Percentiles rank a stretch among this genome's conserved stretches.
Evolutionary conservation across 176 grass and related monocot species (phyloP).

Genomic region (Phoenix roebelenii): DNA sequence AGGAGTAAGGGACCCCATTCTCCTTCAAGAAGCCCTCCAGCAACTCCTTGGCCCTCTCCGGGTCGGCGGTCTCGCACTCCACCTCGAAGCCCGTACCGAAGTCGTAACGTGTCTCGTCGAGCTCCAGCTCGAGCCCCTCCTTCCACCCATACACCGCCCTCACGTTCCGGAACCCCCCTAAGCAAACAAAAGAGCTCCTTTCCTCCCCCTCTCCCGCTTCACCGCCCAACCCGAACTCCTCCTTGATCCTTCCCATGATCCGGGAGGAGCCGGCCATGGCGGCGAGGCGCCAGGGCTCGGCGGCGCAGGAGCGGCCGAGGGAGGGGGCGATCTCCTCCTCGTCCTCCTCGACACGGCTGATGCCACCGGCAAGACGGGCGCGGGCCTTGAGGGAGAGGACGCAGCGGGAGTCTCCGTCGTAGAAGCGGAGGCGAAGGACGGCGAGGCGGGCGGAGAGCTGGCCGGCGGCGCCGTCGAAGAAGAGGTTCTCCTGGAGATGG

Average conservation of each 20-base stretch:
- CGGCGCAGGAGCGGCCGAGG: conserved; percentile 55
- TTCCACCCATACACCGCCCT: conserved; percentile 55
- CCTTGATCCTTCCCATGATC: conserved; percentile 52
- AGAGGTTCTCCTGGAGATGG: conserved; percentile 63
- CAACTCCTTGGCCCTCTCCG: conserved; percentile 44
- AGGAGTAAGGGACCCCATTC: conserved; percentile 48
- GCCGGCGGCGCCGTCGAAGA: conserved; percentile 64
- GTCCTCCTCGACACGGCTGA: conserved; percentile 78
- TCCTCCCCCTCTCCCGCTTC: neutral
- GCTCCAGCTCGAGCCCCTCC: conserved; percentile 48
- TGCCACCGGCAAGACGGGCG: conserved; percentile 42
- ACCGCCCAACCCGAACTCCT: conserved; percentile 42
- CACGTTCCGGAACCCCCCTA: conserved; percentile 83
- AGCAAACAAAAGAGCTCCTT: conserved; percentile 35
- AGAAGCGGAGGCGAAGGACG: conserved; percentile 63
- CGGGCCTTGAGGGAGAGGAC: conserved; percentile 78
- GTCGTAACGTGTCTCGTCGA: conserved; percentile 68
- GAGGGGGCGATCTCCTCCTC: conserved; percentile 65
- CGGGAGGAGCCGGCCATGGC: conserved; percentile 29
- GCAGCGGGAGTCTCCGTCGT: conserved; percentile 44
- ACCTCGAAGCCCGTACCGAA: conserved; percentile 71
- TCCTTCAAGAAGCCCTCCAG: conserved; percentile 55
- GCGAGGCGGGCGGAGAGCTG: conserved; percentile 46
- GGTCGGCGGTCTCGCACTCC: conserved; percentile 68
- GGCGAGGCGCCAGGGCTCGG: conserved; percentile 47